phyloP scores from a whole-genome alignment of 78 protist species.

The Polysphondylium violaceum region DNA sequence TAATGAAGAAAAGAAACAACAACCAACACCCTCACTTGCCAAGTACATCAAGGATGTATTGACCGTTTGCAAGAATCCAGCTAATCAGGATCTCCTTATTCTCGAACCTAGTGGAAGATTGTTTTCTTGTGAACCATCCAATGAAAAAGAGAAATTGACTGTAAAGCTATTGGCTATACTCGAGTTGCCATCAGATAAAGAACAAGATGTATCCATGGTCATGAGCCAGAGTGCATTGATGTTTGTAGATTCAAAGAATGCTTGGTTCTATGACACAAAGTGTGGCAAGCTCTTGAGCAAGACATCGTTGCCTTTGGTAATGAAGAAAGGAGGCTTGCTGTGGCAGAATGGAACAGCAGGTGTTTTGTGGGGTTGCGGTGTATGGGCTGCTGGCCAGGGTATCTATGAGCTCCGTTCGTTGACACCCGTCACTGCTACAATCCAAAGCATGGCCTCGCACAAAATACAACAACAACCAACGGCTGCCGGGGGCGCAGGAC shows the following conservation, averaged over 20 bases:
- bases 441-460: conserved; percentile 7
- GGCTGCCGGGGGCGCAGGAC: neutral
- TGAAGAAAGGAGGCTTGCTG: neutral
- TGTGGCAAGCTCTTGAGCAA: conserved; percentile 36
- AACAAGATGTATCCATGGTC: neutral
- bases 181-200: neutral
- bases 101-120: conserved; percentile 51
- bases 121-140: conserved; percentile 48
- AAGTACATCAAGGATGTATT: conserved; percentile 30
- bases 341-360: conserved; percentile 71
- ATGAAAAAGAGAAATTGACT: conserved; percentile 21
- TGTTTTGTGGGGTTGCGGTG: conserved; percentile 65
- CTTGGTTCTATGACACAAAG: conserved; percentile 40
- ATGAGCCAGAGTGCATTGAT: conserved; percentile 59
- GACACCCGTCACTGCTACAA: conserved; percentile 12
- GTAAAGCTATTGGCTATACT: conserved; percentile 13
- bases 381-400: conserved; percentile 37
- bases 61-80: conserved; percentile 46
- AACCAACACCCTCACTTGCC: neutral
- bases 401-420: conserved; percentile 44
- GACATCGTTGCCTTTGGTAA: conserved; percentile 9
- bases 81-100: conserved; percentile 32
- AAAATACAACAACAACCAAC: neutral
- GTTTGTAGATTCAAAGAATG: neutral
- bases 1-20: neutral